Evolutionary conservation across 1,284 basidiomycete species (phyloP).

Genomic region (Wolfiporia cocos): DNA sequence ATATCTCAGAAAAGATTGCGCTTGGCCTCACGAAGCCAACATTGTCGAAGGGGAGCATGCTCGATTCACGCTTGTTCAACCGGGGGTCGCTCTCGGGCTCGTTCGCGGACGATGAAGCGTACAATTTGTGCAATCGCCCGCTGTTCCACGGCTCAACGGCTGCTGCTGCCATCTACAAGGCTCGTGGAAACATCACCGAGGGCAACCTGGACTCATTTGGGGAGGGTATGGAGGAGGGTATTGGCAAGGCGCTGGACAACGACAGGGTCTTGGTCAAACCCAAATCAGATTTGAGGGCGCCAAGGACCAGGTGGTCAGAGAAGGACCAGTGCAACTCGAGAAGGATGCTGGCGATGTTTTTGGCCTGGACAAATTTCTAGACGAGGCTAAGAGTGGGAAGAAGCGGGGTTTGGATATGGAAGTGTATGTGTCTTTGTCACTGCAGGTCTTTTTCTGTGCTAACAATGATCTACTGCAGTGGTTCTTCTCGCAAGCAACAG

Average conservation of each 20-base stretch:
- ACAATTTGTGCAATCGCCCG: no score
- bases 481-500: conserved; percentile 59
- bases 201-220: no score
- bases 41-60: conserved; percentile 90
- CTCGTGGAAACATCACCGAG: conserved; percentile 77
- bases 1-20: conserved; percentile 99
- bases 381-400: conserved; percentile 91
- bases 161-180: no score
- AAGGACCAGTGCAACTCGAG: no score
- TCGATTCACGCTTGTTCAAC: no score
- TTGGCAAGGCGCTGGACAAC: no score
- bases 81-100: conserved; percentile 76
- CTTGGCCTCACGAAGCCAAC: no score
- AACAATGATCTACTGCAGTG: no score
- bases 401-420: conserved; percentile 84
- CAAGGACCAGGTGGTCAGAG: no score
- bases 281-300: no score
- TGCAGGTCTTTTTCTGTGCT: neutral
- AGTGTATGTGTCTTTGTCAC: conserved; percentile 46
- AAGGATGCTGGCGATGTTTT: conserved; percentile 98
- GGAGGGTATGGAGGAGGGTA: no score
- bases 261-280: conserved; percentile 88
- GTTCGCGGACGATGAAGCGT: conserved; percentile 91
- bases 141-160: no score
- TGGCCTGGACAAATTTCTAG: conserved; percentile 94